phyloP scores from a whole-genome alignment of 78 protist genomes.

The Guillardia theta region DNA sequence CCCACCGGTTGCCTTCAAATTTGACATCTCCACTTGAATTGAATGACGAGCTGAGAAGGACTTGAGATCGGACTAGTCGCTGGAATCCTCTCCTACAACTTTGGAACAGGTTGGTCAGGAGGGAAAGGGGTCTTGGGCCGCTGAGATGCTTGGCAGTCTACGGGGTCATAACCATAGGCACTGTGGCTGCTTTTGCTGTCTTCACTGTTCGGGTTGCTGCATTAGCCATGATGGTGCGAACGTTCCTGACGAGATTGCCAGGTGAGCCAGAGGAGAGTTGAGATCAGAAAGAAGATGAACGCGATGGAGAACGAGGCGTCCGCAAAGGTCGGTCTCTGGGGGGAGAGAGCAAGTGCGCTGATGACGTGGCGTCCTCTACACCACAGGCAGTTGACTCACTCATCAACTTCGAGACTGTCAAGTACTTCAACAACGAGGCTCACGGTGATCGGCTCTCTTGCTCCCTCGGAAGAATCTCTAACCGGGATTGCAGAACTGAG shows the following conservation, averaged over 20 bases:
- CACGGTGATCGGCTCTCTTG: too few relatives aligned
- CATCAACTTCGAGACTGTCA: constrained; percentile 84
- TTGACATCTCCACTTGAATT: too few relatives aligned
- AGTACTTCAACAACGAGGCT: constrained; percentile 77
- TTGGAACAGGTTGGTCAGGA: too few relatives aligned
- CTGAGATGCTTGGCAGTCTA: too few relatives aligned
- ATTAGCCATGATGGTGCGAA: too few relatives aligned
- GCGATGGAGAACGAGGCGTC: constrained; percentile 40
- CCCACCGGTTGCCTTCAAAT: too few relatives aligned
- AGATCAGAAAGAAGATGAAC: constrained; percentile 69
- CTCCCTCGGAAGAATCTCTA: too few relatives aligned
- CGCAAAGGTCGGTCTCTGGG: not conserved
- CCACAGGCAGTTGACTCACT: constrained; percentile 62
- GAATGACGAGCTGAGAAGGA: too few relatives aligned
- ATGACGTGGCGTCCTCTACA: too few relatives aligned
- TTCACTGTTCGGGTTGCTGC: constrained; percentile 73
- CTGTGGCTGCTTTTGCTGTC: constrained; percentile 73
- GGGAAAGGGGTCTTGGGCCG: too few relatives aligned
- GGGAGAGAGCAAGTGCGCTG: too few relatives aligned
- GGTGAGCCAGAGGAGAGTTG: not conserved
- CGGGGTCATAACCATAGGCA: constrained; percentile 27
- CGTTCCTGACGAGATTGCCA: too few relatives aligned
- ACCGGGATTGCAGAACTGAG: not conserved
- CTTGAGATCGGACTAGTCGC: constrained; percentile 83
- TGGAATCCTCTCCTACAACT: constrained; percentile 56